Conservation (phyloP, 768 basidiomycete species). For the Lactifluus hygrophoroides region DNA sequence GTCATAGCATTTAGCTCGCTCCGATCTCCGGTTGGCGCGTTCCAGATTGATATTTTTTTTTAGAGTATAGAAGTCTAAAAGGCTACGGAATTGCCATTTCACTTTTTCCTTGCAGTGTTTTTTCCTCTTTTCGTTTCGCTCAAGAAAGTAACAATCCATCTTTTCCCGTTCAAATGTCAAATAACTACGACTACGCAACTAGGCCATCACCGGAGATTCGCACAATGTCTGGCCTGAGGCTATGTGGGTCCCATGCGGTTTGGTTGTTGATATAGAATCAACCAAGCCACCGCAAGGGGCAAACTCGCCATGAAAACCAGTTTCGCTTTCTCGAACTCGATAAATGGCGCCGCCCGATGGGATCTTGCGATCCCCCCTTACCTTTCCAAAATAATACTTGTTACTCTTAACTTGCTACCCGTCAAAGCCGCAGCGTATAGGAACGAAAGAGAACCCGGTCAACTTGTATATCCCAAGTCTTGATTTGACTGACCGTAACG, state of each 20-base stretch:
- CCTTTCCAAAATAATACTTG: no score
- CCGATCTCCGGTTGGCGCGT: background rate
- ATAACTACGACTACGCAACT: no score
- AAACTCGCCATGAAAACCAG: constrained; percentile 9
- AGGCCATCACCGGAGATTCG: no score
- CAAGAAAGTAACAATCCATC: background rate
- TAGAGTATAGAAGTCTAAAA: no score
- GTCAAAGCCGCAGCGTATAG: background rate
- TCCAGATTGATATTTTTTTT: background rate
- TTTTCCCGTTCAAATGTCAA: no score
- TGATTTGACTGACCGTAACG: background rate
- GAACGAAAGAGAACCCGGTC: background rate
- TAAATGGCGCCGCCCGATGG: background rate
- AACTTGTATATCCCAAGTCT: background rate
- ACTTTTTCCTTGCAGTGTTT: no score
- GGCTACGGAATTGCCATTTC: no score
- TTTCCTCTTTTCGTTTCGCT: no score
- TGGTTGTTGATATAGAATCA: background rate
- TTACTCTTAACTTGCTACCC: background rate
- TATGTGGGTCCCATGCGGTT: background rate
- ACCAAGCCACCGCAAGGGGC: background rate
- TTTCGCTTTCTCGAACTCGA: background rate
- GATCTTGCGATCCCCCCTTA: background rate
- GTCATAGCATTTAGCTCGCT: background rate
- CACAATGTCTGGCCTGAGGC: background rate